phyloP scores from a whole-genome alignment of 805 yeast genomes.

The Saturnispora zaruensis region DNA sequence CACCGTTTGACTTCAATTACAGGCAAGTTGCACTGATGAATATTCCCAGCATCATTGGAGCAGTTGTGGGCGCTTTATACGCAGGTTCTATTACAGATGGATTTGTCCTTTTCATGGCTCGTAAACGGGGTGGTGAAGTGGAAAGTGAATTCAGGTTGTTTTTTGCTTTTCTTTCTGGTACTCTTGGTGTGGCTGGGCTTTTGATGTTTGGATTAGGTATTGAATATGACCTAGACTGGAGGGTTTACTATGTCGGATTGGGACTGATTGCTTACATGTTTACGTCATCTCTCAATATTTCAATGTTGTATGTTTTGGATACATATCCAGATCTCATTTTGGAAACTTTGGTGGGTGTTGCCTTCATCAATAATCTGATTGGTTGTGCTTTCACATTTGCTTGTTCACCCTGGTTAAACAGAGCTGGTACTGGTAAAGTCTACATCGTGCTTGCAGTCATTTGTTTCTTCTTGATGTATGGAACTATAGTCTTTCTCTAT shows the following conservation, averaged over 20 bases:
- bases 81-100: slow-evolving; percentile 58
- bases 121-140: slow-evolving; percentile 47
- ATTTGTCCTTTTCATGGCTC: slow-evolving; percentile 58
- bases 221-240: slow-evolving; percentile 41
- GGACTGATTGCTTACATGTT: slow-evolving; percentile 60
- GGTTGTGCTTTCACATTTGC: slow-evolving; percentile 61
- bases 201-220: slow-evolving; percentile 62
- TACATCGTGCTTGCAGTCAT: slow-evolving; percentile 55
- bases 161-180: slow-evolving; percentile 47
- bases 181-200: slow-evolving; percentile 52
- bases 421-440: slow-evolving; percentile 49
- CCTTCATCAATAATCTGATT: slow-evolving; percentile 52
- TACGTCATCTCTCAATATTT: slow-evolving; percentile 61
- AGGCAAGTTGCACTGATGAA: slow-evolving; percentile 69
- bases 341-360: slow-evolving; percentile 59
- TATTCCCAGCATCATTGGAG: slow-evolving; percentile 60
- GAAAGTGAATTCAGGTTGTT: slow-evolving; percentile 59
- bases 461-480: slow-evolving; percentile 44
- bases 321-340: slow-evolving; percentile 57
- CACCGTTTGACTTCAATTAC: slow-evolving; percentile 58
- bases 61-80: slow-evolving; percentile 54
- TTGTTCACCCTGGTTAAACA: slow-evolving; percentile 53
- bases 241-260: slow-evolving; percentile 48
- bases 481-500: slow-evolving; percentile 45
- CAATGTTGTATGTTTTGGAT: slow-evolving; percentile 59